These are phyloP conservation scores for Pisolithus thermaeus DNA, from an alignment of 1,284 basidiomycete genomes.

Conservation along the genomic window DNA sequence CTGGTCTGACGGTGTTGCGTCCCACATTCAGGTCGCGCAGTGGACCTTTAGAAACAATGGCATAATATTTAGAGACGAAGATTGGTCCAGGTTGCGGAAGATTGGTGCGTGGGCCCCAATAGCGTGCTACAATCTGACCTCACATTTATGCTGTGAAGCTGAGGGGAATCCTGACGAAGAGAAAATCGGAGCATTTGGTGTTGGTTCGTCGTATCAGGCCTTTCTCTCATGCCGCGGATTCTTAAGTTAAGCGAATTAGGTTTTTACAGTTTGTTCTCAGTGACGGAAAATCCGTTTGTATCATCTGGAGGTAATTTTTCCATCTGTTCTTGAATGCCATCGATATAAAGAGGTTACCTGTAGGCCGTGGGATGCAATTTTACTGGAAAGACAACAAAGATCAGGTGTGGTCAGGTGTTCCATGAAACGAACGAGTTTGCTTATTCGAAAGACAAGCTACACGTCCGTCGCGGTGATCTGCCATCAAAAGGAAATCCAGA, in stretches of 20 bases:
- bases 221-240: background rate
- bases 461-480: conserved; percentile 70
- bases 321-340: background rate
- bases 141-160: conserved; percentile 36
- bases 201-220: conserved; percentile 43
- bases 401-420: conserved; percentile 39
- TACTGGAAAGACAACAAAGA: conserved; percentile 95
- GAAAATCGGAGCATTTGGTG: conserved; percentile 85
- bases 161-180: conserved; percentile 81
- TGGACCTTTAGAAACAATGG: conserved; percentile 91
- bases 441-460: conserved; percentile 42
- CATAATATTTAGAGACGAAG: conserved; percentile 71
- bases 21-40: conserved; percentile 43
- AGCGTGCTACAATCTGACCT: background rate
- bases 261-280: conserved; percentile 77
- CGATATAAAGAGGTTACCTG: conserved; percentile 3
- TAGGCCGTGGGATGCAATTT: conserved; percentile 91
- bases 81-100: conserved; percentile 87
- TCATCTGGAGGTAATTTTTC: conserved; percentile 71
- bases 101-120: conserved; percentile 51
- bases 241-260: conserved; percentile 34
- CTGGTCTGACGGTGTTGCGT: conserved; percentile 16
- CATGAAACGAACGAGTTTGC: background rate
- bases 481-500: conserved; percentile 36
- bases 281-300: conserved; percentile 92